Evolutionary conservation across 306 rosid genomes (phyloP).

Genomic region (Trichosanthes cucumerina): DNA sequence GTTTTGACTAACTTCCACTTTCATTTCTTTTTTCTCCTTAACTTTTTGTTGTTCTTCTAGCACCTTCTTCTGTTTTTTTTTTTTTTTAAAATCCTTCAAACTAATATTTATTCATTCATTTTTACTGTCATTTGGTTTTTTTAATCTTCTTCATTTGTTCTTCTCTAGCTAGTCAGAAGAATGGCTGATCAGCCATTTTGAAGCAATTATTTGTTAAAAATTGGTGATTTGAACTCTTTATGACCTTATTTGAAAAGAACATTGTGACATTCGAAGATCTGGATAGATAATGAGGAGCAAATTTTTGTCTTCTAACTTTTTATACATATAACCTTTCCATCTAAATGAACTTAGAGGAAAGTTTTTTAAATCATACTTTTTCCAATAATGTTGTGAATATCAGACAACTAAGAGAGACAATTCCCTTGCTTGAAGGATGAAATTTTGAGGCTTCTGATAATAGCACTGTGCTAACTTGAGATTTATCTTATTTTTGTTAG

Average conservation of each 20-base stretch:
- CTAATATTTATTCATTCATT: background rate
- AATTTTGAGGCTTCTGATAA: background rate
- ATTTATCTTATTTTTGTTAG: too few relatives aligned
- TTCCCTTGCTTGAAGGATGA: background rate
- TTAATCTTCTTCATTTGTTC: background rate
- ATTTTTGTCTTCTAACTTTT: background rate
- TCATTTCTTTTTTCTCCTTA: background rate
- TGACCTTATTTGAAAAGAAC: too few relatives aligned
- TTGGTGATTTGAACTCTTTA: background rate
- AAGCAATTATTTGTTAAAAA: background rate
- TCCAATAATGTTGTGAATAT: too few relatives aligned
- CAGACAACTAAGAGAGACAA: background rate
- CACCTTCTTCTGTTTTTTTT: background rate
- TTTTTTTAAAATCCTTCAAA: background rate
- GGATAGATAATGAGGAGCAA: too few relatives aligned
- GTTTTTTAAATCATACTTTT: too few relatives aligned
- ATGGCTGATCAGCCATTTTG: background rate
- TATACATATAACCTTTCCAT: too few relatives aligned
- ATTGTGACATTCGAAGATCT: too few relatives aligned
- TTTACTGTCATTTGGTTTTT: background rate
- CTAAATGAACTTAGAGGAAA: too few relatives aligned
- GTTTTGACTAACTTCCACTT: background rate
- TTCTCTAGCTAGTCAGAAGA: background rate
- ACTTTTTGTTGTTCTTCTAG: background rate
- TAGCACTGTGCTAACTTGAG: background rate